Evolutionary conservation across 1,139 yeast genomes (phyloP).

Genomic region (Yamadazyma epiphylla): DNA sequence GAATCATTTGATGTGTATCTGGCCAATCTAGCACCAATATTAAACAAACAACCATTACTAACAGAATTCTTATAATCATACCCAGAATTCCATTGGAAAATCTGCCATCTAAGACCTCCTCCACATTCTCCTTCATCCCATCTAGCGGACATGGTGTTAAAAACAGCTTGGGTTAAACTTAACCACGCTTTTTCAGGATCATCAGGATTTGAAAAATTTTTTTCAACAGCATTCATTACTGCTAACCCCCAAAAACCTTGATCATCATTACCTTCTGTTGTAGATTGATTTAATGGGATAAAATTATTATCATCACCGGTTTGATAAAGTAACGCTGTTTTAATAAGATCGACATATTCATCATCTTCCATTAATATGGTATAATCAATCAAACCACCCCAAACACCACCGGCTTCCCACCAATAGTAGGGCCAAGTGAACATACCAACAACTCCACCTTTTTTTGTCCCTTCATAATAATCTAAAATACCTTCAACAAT

Average conservation of each 20-base stretch:
- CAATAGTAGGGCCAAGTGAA: constrained; percentile 77
- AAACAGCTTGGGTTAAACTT: constrained; percentile 72
- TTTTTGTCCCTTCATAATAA: constrained; percentile 61
- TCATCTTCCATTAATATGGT: constrained; percentile 59
- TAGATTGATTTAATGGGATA: constrained; percentile 71
- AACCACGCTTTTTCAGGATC: constrained; percentile 52
- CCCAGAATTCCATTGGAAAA: constrained; percentile 91
- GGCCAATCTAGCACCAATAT: constrained; percentile 82
- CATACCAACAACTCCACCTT: constrained; percentile 78
- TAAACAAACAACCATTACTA: constrained; percentile 86
- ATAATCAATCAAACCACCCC: constrained; percentile 74
- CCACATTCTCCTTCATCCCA: constrained; percentile 77
- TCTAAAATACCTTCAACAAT: constrained; percentile 64
- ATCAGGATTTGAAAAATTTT: constrained; percentile 66
- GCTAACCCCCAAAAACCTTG: constrained; percentile 90
- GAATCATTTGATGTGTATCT: constrained; percentile 73
- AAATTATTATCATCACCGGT: constrained; percentile 64
- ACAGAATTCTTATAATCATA: constrained; percentile 90
- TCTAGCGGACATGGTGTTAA: constrained; percentile 83
- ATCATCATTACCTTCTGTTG: constrained; percentile 88
- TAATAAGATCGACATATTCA: constrained; percentile 52
- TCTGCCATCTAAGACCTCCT: constrained; percentile 97
- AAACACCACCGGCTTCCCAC: constrained; percentile 94
- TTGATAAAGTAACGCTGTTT: constrained; percentile 60
- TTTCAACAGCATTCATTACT: constrained; percentile 79